Evolutionary conservation across 1,284 basidiomycete genomes (phyloP).

Genomic region (Leucoagaricus sp.): DNA sequence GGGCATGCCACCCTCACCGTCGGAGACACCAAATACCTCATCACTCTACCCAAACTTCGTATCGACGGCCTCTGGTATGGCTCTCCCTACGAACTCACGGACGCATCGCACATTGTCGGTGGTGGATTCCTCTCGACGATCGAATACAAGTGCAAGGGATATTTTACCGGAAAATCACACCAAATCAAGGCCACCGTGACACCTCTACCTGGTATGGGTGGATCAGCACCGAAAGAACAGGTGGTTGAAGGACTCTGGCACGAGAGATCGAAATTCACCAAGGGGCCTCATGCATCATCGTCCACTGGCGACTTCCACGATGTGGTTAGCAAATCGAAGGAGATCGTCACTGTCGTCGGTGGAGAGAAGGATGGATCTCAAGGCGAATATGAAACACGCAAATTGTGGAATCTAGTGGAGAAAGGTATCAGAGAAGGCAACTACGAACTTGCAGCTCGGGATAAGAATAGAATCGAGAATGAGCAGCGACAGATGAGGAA

Average conservation of each 20-base stretch:
- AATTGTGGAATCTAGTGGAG: constrained; percentile 86
- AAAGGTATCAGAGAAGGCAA: constrained; percentile 91
- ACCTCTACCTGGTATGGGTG: constrained; percentile 34
- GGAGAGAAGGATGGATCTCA: constrained; percentile 57
- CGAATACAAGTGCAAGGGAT: constrained; percentile 95
- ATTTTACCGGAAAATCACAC: constrained; percentile 93
- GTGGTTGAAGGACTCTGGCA: constrained; percentile 92
- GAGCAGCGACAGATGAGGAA: constrained; percentile 89
- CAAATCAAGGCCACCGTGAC: constrained; percentile 84
- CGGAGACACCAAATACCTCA: constrained; percentile 79
- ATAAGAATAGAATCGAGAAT: constrained; percentile 95
- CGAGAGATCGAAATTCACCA: constrained; percentile 58
- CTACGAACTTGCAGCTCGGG: constrained; percentile 85
- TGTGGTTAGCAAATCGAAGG: constrained; percentile 55
- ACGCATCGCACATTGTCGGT: constrained; percentile 83
- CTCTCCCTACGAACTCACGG: constrained; percentile 87
- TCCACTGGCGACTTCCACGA: constrained; percentile 58
- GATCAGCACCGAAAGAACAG: constrained; percentile 31
- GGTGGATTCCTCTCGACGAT: constrained; percentile 59
- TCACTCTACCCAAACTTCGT: constrained; percentile 85
- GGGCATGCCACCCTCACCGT: constrained; percentile 90
- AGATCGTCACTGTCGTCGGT: constrained; percentile 69
- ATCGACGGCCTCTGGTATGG: constrained; percentile 52
- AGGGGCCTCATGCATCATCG: constrained; percentile 27
- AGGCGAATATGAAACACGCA: constrained; percentile 85